Base-by-base conservation (phyloP, 805 yeast species). In the Cyberlindnera xishuangbannaensis region DNA sequence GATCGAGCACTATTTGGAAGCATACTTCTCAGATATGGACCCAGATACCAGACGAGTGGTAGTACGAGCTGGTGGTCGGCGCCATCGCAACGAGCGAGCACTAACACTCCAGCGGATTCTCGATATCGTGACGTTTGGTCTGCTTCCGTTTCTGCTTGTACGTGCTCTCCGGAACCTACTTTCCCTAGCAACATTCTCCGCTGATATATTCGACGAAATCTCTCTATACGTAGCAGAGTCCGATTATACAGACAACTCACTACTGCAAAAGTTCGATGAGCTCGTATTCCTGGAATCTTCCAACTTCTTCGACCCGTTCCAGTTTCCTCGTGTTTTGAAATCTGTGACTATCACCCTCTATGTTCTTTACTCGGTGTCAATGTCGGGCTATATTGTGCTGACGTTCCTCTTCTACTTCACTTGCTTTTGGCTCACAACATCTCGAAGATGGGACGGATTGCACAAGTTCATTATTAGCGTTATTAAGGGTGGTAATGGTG, bases 341-440 rank as follows among this genome's bases (percentile, higher is more conserved):
- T 10, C 19, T 13, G 2, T 29, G 12, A 43, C 44, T 2, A 27
- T 45, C 1, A n/a, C 19, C 2, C 12, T 41, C 2, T 45, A 43
- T 20, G 16, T 43, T 5, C 13, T 15, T 7, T 45, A 45, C 23
- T 39, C 50, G 3, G 15, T 37, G 7, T 19, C 27, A 4, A 35
- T 31, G 31, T 42, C 48, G 4, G 29, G 43, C 6, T 45, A 45
- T 34, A 35, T 45, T 19, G 29, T 43, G n/a, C 35, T 43, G 33
- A 35, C 40, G 4, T 38, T 27, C 7, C 3, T 37, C 15, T 45
- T 45, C 31, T 43, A 31, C 27, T 32, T 37, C 18, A 18, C 41
- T 19, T 41, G 48, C 19, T 22, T 45, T 18, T 29, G 29, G 10
- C 22, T 43, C 12, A 45, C 48, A 2, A 33, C 40, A 7, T 31